phyloP scores from a whole-genome alignment of 2,329 filamentous ascomycete genomes.

The Akanthomyces uredinophilus region DNA sequence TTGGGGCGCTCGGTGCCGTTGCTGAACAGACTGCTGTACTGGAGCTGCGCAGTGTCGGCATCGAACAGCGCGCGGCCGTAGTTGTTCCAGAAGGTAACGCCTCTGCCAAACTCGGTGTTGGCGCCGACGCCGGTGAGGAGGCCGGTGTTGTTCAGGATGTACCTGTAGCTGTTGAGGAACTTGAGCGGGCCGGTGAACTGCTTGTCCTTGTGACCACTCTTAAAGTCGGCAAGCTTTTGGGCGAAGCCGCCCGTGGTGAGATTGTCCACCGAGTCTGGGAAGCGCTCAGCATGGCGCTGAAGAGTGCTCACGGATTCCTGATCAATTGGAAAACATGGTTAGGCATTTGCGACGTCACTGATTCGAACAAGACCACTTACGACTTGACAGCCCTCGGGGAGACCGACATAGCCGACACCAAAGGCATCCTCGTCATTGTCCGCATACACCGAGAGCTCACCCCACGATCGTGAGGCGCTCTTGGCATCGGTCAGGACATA shows the following conservation, averaged over 20 bases:
- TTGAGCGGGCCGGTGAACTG: constrained; percentile 39
- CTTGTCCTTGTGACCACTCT: constrained; percentile 29
- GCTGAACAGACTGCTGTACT: constrained; percentile 40
- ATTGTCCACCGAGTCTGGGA: constrained; percentile 44
- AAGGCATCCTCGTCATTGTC: constrained; percentile 42
- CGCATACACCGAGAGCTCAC: constrained; percentile 41
- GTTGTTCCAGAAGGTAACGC: constrained; percentile 47
- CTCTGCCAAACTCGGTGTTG: constrained; percentile 42
- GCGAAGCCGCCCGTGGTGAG: constrained; percentile 43
- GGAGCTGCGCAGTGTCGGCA: constrained; percentile 39
- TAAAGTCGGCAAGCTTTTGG: constrained; percentile 41
- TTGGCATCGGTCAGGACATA: constrained; percentile 25
- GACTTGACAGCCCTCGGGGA: constrained; percentile 44
- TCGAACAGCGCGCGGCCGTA: constrained; percentile 51
- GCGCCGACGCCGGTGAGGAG: constrained; percentile 46
- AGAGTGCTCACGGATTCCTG: constrained; percentile 45
- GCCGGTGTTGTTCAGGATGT: constrained; percentile 36
- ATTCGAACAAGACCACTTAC: constrained; percentile 8
- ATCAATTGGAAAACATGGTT: background rate
- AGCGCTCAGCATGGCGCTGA: constrained; percentile 51
- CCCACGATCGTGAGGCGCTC: constrained; percentile 33
- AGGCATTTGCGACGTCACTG: background rate
- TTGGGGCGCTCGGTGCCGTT: constrained; percentile 42
- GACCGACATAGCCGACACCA: constrained; percentile 41
- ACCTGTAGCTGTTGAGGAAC: constrained; percentile 49